These are phyloP conservation scores for Botrytis fabae DNA, from an alignment of 2,329 filamentous ascomycete genomes.

Conservation along the genomic window DNA sequence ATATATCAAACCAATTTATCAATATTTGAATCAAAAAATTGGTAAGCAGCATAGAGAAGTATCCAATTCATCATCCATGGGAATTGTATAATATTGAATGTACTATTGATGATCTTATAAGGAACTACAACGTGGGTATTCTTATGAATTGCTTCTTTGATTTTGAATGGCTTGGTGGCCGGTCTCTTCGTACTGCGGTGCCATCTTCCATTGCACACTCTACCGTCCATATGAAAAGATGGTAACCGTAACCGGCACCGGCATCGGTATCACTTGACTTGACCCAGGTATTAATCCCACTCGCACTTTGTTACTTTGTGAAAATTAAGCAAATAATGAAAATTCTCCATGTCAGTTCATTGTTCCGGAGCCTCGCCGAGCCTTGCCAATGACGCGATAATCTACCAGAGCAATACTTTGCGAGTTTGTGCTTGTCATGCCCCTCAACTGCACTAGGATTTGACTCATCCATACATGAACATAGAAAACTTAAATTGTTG, in stretches of 20 bases:
- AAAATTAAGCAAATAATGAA: not conserved
- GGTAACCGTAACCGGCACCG: not conserved
- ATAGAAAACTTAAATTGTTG: slow-evolving; percentile 16
- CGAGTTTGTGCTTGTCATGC: slow-evolving; percentile 1
- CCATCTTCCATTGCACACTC: not conserved
- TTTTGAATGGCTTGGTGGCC: too few species aligned
- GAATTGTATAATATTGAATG: too few species aligned
- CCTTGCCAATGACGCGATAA: slow-evolving; percentile 14
- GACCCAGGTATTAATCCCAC: not conserved
- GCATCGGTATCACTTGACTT: not conserved
- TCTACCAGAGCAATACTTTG: slow-evolving; percentile 17
- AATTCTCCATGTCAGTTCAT: not conserved
- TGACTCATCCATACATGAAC: slow-evolving; percentile 16
- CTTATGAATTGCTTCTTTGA: too few species aligned
- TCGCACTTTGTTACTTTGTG: not conserved
- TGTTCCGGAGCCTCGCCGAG: slow-evolving; percentile 13
- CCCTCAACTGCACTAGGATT: not conserved
- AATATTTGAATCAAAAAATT: too few species aligned
- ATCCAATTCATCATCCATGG: too few species aligned
- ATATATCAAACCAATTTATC: too few species aligned
- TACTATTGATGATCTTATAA: too few species aligned
- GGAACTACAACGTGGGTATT: too few species aligned
- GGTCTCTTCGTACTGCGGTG: too few species aligned
- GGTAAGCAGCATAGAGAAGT: too few species aligned
- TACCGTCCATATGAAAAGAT: not conserved